Evolutionary conservation across 2,329 filamentous ascomycete species (phyloP).

Genomic region (Ophiocordyceps camponoti-leonardi): DNA sequence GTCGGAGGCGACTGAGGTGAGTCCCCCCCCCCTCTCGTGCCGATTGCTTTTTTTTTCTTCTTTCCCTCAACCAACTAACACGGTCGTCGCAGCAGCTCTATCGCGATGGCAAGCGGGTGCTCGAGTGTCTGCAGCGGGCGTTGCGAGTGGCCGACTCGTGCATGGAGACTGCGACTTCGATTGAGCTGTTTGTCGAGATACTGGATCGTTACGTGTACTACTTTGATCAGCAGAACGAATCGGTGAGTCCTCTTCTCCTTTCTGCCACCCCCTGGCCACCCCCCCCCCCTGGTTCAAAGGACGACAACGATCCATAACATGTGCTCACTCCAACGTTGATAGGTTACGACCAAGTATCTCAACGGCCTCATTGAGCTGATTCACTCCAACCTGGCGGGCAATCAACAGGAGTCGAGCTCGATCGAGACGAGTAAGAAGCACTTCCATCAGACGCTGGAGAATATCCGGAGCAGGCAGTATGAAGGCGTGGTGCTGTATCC

Average conservation of each 20-base stretch:
- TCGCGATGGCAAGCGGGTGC: conserved; percentile 88
- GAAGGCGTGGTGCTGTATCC: conserved; percentile 71
- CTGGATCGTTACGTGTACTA: conserved; percentile 98
- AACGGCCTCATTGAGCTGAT: conserved; percentile 97
- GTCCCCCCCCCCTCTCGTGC: conserved; percentile 15
- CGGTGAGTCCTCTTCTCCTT: conserved; percentile 30
- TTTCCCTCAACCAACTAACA: neutral
- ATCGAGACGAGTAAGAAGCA: conserved; percentile 85
- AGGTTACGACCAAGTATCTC: conserved; percentile 89
- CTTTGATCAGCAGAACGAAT: conserved; percentile 98
- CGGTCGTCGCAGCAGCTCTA: conserved; percentile 48
- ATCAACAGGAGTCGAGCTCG: conserved; percentile 61
- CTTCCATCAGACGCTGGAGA: conserved; percentile 87
- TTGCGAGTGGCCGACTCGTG: conserved; percentile 93
- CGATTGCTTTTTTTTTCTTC: neutral
- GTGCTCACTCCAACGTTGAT: neutral
- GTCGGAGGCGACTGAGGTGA: conserved; percentile 63
- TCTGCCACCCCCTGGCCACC: too few species aligned
- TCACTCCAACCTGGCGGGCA: conserved; percentile 83
- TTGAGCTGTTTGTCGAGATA: conserved; percentile 97
- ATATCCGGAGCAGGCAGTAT: conserved; percentile 81
- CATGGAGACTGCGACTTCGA: conserved; percentile 95
- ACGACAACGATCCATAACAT: neutral
- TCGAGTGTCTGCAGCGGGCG: conserved; percentile 90
- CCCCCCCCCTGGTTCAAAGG: too few species aligned